Percentiles rank a stretch among this genome's conserved stretches.
Evolutionary conservation across 768 basidiomycete species (phyloP).

Genomic region (Hemileccinum impolitum): DNA sequence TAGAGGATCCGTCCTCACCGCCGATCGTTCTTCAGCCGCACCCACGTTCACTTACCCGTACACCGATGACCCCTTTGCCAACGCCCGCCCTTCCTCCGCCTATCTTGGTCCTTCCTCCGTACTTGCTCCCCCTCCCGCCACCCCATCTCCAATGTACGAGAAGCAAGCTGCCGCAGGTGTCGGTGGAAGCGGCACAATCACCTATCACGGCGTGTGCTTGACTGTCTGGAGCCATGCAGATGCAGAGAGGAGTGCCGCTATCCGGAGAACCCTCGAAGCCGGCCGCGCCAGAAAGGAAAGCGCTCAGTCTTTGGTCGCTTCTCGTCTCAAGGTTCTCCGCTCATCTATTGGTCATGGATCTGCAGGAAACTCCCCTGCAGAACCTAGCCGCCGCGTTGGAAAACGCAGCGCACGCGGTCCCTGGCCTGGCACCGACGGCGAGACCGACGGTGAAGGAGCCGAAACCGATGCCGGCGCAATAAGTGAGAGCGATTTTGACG

Average conservation of each 20-base stretch:
- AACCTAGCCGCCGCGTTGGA: slow-evolving; percentile 58
- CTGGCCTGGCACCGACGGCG: slow-evolving; percentile 63
- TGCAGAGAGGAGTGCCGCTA: slow-evolving; percentile 78
- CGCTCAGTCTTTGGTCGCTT: slow-evolving; percentile 65
- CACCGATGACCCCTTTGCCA: slow-evolving; percentile 65
- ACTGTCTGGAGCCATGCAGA: slow-evolving; percentile 97
- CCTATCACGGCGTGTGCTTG: slow-evolving; percentile 88
- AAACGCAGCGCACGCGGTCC: slow-evolving; percentile 63
- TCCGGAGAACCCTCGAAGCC: slow-evolving; percentile 78
- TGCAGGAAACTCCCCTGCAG: slow-evolving; percentile 39
- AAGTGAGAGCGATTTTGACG: slow-evolving; percentile 86
- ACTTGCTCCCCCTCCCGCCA: slow-evolving; percentile 37
- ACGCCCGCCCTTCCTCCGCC: slow-evolving; percentile 70
- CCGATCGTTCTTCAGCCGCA: slow-evolving; percentile 62
- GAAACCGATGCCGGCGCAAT: slow-evolving; percentile 68
- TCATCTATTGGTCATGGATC: slow-evolving; percentile 47
- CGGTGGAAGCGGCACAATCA: slow-evolving; percentile 40
- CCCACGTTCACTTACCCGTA: slow-evolving; percentile 71
- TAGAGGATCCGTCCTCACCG: slow-evolving; percentile 70
- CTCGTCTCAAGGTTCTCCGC: slow-evolving; percentile 64
- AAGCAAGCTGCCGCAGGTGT: slow-evolving; percentile 35
- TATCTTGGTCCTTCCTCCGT: slow-evolving; percentile 77
- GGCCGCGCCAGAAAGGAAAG: slow-evolving; percentile 77
- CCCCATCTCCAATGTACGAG: slow-evolving; percentile 30
- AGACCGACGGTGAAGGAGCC: slow-evolving; percentile 74